Evolutionary conservation across 129 eudicot genomes (phyloP), one percentile per base, ranked within the genome.

Genomic region (Saposhnikovia divaricata): DNA sequence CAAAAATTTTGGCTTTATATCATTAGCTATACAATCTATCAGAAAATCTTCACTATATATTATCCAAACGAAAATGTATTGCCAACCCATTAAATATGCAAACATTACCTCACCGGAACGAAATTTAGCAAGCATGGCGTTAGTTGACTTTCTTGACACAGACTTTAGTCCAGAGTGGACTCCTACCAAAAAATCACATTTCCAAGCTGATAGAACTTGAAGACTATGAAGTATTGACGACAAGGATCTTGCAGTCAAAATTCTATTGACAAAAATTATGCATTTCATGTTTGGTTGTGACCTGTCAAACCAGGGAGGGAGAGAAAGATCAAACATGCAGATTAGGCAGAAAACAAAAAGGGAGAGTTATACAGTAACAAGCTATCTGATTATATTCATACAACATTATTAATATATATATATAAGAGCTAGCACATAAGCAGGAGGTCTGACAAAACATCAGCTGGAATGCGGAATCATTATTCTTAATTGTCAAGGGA

Each of bases 221-320:
- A 92, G 84, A 47, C 87, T 84, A 40, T 73, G 85, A 82, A 96
- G 97, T 61, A 89, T 85, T 71, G 76, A 74, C 0, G 97, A 84
- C 75, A 96, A 85, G 23, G 98, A 86, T 87, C 96, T 88, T 37
- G 99, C 99, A 21, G 96, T 90, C 73, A 96, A 77, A 81, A 92
- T 96, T 84, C 99, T 89, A 89, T 90, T 92, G 75, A 96, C 99
- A 77, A 96, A 96, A 53, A 92, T 80, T 43, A 96, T 96, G 77
- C 99, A 96, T 86, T 96, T 96, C 99, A 88, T 90, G 86, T 90
- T 80, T 38, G 87, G 82, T 23, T 86, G 91, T 53, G 80, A 81
- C 97, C 99, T 96, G 96, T 75, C 51, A 86, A 42, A 76, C 44
- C 84, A 69, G 48, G 45, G 48, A 73, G 38, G 25, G 28, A 72